Percentiles rank a stretch among this genome's conserved stretches.
These are phyloP conservation scores for Picea glauca DNA, from an alignment of 75 land plant species.

Conservation along the genomic window DNA sequence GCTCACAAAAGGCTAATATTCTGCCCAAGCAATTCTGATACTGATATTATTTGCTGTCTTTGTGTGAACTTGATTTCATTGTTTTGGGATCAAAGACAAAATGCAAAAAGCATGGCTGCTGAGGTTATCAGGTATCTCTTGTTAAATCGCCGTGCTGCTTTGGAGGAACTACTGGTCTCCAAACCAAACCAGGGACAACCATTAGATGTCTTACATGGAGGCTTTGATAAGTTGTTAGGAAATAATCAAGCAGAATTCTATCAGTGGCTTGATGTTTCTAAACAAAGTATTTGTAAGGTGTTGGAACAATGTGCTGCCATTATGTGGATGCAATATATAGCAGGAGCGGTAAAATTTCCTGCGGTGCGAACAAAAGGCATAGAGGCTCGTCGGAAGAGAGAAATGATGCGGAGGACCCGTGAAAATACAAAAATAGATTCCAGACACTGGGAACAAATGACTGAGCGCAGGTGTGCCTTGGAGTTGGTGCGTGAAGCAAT, in stretches of 20 bases:
- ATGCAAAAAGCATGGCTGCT: conserved; percentile 55
- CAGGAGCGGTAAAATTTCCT: conserved; percentile 84
- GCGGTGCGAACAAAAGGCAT: conserved; percentile 75
- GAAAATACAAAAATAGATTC: conserved; percentile 59
- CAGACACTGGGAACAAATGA: conserved; percentile 79
- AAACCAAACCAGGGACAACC: conserved; percentile 71
- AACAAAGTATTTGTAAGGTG: conserved; percentile 58
- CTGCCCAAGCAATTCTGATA: conserved; percentile 88
- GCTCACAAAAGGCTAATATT: conserved; percentile 82
- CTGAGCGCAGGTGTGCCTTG: conserved; percentile 74
- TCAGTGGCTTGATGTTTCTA: conserved; percentile 72
- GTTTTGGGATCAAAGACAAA: conserved; percentile 61
- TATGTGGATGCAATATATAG: conserved; percentile 81
- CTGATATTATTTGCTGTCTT: conserved; percentile 81
- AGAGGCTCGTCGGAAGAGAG: conserved; percentile 77
- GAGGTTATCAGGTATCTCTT: conserved; percentile 77
- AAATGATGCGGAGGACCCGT: conserved; percentile 60
- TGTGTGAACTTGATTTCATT: conserved; percentile 76
- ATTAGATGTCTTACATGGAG: conserved; percentile 84
- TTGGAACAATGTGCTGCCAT: conserved; percentile 82
- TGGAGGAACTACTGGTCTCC: conserved; percentile 89
- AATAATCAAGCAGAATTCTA: conserved; percentile 46
- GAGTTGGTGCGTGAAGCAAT: conserved; percentile 82
- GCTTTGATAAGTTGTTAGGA: conserved; percentile 86
- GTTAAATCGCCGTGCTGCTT: conserved; percentile 68